phyloP scores from a whole-genome alignment of 257 asterid species.

The Knoxia roxburghii region DNA sequence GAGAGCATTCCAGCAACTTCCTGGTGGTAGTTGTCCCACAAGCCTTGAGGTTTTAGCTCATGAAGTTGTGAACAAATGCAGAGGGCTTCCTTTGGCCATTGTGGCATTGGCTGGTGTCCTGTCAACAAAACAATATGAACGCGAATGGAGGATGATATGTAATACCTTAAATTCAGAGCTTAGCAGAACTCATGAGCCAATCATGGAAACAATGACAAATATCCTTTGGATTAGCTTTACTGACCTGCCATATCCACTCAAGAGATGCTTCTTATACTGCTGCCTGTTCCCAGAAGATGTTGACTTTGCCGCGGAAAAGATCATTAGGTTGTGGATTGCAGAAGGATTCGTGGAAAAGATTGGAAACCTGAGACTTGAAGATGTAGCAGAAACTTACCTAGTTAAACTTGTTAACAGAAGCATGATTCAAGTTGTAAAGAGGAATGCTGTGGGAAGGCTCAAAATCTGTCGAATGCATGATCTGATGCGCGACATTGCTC shows the following conservation, averaged over 20 bases:
- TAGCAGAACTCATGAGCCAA: constrained; percentile 16
- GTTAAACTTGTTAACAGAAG: constrained; percentile 29
- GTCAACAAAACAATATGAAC: constrained; percentile 20
- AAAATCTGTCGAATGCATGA: constrained; percentile 29
- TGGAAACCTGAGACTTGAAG: constrained; percentile 26
- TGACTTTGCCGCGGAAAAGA: constrained; percentile 32
- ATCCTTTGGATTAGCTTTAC: constrained; percentile 28
- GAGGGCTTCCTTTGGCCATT: constrained; percentile 41
- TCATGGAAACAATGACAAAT: not conserved
- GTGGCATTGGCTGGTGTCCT: constrained; percentile 36
- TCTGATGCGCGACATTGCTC: constrained; percentile 27
- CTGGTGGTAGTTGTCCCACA: constrained; percentile 29
- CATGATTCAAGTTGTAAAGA: constrained; percentile 32
- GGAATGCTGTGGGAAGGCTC: constrained; percentile 22
- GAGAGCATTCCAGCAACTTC: constrained; percentile 25
- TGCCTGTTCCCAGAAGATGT: constrained; percentile 41
- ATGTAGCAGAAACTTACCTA: constrained; percentile 34
- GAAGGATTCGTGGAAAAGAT: constrained; percentile 32
- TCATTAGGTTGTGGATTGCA: constrained; percentile 48
- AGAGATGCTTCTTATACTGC: constrained; percentile 40
- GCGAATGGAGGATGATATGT: constrained; percentile 27
- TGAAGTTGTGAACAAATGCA: constrained; percentile 25
- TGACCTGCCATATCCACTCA: constrained; percentile 41
- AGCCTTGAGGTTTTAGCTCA: constrained; percentile 23
- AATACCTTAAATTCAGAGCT: constrained; percentile 24